Evolutionary conservation across 2,329 filamentous ascomycete species (phyloP).

Genomic region (Grosmannia serpens): DNA sequence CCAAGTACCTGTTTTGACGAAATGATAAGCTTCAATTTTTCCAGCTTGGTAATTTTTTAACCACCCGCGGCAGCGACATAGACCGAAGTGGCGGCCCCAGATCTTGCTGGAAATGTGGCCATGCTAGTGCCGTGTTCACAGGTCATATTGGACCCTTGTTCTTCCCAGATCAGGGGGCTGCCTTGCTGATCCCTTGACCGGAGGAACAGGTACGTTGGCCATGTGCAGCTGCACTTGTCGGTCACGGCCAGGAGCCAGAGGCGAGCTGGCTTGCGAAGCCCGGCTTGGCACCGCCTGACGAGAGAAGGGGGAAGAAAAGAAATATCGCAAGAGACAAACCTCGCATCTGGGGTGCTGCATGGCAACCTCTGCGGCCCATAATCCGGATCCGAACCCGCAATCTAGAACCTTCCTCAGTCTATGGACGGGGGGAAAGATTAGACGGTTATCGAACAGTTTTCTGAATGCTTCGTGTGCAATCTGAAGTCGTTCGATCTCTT

Average conservation of each 20-base stretch:
- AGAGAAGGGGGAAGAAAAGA: background rate
- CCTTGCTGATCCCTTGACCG: no score
- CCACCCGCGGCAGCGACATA: background rate
- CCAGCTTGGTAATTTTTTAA: background rate
- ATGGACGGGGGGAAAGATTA: slow-evolving; percentile 58
- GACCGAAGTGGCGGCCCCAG: no score
- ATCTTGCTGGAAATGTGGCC: no score
- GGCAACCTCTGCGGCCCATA: slow-evolving; percentile 61
- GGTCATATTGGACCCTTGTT: no score
- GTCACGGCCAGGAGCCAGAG: no score
- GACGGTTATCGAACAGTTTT: slow-evolving; percentile 51
- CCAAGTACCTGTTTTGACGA: slow-evolving; percentile 46
- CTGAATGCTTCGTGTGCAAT: slow-evolving; percentile 51
- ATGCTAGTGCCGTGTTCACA: no score
- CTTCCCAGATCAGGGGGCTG: no score
- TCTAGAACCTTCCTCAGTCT: slow-evolving; percentile 52
- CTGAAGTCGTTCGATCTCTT: slow-evolving; percentile 55
- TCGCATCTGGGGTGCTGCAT: slow-evolving; percentile 51
- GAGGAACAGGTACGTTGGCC: no score
- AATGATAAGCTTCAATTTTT: background rate
- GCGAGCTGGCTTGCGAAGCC: no score
- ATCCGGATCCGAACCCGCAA: slow-evolving; percentile 59
- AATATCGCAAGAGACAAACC: slow-evolving; percentile 27
- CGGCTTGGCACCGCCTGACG: background rate
- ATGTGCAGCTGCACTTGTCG: no score